phyloP scores from a whole-genome alignment of 371 early-diverging fungal species.

The Haplosporangium sp. region DNA sequence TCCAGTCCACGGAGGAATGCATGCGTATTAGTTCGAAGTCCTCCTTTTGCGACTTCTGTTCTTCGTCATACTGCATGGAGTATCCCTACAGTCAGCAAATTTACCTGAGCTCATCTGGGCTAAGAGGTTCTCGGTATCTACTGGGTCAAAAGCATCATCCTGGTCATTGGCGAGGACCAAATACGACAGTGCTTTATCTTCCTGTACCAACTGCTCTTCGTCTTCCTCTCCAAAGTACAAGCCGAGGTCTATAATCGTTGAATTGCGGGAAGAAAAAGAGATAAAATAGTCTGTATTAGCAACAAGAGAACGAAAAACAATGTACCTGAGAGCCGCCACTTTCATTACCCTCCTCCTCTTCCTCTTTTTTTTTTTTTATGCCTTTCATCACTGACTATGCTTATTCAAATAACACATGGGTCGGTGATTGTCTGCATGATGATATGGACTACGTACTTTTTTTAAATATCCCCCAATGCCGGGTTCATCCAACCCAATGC shows the following conservation, averaged over 20 bases:
- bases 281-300: not conserved
- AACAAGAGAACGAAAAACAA: no score
- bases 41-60: not conserved
- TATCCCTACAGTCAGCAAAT: no score
- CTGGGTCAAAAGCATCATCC: constrained; percentile 46
- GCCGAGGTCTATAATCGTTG: constrained; percentile 57
- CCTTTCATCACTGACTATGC: no score
- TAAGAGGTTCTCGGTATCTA: constrained; percentile 48
- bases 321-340: no score
- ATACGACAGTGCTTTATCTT: constrained; percentile 48
- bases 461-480: no score
- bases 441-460: no score
- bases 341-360: no score
- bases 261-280: not conserved
- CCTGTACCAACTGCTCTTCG: constrained; percentile 41
- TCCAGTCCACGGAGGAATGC: no score
- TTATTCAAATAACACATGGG: not conserved
- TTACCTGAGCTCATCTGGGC: constrained; percentile 51
- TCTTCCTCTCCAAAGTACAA: constrained; percentile 52
- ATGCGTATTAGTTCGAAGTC: not conserved
- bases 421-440: not conserved
- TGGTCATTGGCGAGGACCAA: constrained; percentile 43
- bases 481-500: no score
- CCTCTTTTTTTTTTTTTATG: no score
- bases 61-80: no score